Evolutionary conservation across 140 eudicot genomes (phyloP).

Genomic region (Senecio squalidus): DNA sequence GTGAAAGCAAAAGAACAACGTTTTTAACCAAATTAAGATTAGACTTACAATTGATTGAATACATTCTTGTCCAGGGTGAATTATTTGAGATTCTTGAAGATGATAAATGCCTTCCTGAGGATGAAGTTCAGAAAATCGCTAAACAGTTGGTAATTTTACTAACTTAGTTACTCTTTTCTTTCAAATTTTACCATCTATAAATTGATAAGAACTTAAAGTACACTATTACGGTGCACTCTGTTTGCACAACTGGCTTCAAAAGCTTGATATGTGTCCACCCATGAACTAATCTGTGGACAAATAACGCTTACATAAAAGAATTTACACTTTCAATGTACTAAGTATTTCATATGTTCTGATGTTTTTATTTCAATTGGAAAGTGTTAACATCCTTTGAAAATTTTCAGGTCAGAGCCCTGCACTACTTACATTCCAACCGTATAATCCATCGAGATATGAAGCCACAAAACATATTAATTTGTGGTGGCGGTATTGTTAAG

Average conservation of each 20-base stretch:
- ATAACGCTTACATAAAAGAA: neutral
- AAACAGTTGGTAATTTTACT: slow-evolving; percentile 72
- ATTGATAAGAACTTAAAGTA: neutral
- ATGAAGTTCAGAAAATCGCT: slow-evolving; percentile 90
- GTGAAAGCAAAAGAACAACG: neutral
- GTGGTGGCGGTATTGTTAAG: slow-evolving; percentile 90
- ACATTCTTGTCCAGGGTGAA: slow-evolving; percentile 60
- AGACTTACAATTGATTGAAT: slow-evolving; percentile 2
- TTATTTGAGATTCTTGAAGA: slow-evolving; percentile 95
- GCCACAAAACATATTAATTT: slow-evolving; percentile 94
- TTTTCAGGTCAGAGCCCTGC: slow-evolving; percentile 87
- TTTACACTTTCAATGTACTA: neutral
- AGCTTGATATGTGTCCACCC: neutral
- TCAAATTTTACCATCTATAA: neutral
- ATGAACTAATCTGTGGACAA: neutral
- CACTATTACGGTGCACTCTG: no score
- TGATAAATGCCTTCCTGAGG: slow-evolving; percentile 97
- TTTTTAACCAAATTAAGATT: slow-evolving; percentile 1
- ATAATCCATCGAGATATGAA: slow-evolving; percentile 98
- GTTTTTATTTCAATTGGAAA: neutral
- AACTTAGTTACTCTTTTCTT: slow-evolving; percentile 4
- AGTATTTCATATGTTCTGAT: slow-evolving; percentile 3
- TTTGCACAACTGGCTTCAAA: neutral
- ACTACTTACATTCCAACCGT: slow-evolving; percentile 93
- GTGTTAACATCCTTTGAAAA: slow-evolving; percentile 8